Base-by-base conservation (phyloP, 495 filamentous ascomycete genomes). In the Sordaria brevicollis region DNA sequence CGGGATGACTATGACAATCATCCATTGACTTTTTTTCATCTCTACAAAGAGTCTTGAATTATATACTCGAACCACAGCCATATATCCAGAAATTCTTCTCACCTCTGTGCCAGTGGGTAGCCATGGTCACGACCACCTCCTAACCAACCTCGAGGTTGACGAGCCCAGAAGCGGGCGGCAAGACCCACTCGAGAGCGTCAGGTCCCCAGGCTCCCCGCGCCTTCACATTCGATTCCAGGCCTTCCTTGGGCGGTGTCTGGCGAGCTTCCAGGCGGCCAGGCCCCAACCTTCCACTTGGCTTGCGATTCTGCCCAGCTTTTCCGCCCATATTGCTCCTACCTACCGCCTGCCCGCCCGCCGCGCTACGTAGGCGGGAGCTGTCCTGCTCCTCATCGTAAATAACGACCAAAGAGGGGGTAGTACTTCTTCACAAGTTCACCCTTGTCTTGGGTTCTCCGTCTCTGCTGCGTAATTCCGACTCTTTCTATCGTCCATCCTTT, bases 401-500 rank as follows among this genome's bases (percentile, higher is more conserved):
- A 43, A 21, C 39, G 39, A 21, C 39, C 39, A n/a, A 9, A 41
- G 39, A 21, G 39, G 38, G 39, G 39, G 39, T n/a, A 43, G n/a
- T n/a, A n/a, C n/a, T n/a, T n/a, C 49, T 62, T 62, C 49, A 17
- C 25, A 62, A 29, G 49, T 62, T 62, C 25, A 31, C 49, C 15
- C 49, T 6, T 62, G 49, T n/a, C 49, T 62, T 62, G 49, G 49
- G 49, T 25, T n/a, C n/a, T n/a, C n/a, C n/a, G n/a, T n/a, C n/a
- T n/a, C 11, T 62, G 49, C 49, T 57, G 21, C 49, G 49, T 62
- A 62, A 62, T 62, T 62, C 49, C 49, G 13, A 62, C 13, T 62
- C 49, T 62, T 62, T 62, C 49, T 31, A 62, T 62, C 25, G 49
- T 62, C 49, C 49, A 62, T 68, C 65, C 66, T 69, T 68, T 54